A percentile compares a stretch with the other conserved stretches of the same genome.
Evolutionary conservation across 2,329 filamentous ascomycete genomes (phyloP).

Genomic region (Cladosporium sp.): DNA sequence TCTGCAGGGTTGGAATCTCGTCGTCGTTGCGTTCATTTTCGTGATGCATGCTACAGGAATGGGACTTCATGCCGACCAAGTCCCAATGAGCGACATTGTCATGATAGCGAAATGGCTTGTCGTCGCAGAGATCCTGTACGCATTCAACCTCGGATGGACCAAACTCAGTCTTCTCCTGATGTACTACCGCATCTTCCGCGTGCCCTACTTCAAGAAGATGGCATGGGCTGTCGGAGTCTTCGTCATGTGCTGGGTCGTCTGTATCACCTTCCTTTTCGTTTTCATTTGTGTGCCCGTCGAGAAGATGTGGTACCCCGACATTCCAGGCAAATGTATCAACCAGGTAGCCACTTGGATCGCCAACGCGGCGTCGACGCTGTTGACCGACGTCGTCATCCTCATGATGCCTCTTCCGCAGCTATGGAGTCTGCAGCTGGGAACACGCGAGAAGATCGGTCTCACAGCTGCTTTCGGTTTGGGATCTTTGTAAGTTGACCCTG

Average conservation of each 20-base stretch:
- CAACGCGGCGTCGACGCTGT: constrained; percentile 7
- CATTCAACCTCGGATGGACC: constrained; percentile 34
- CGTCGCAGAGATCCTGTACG: constrained; percentile 29
- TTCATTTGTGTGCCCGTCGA: constrained; percentile 40
- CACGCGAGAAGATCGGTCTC: constrained; percentile 8
- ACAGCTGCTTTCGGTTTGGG: constrained; percentile 9
- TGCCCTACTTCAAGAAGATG: constrained; percentile 26
- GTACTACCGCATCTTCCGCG: constrained; percentile 45
- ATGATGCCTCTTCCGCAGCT: constrained; percentile 1
- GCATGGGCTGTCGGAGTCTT: constrained; percentile 36
- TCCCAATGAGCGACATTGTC: constrained; percentile 15
- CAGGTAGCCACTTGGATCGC: constrained; percentile 39
- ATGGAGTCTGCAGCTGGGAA: not conserved
- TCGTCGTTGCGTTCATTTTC: constrained; percentile 29
- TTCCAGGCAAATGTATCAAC: constrained; percentile 34
- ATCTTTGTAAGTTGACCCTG: constrained; percentile 5
- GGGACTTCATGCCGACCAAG: constrained; percentile 21
- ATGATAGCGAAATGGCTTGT: constrained; percentile 27
- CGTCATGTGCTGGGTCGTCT: constrained; percentile 24
- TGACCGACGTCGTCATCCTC: constrained; percentile 6
- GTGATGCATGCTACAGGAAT: constrained; percentile 16
- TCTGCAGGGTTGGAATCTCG: constrained; percentile 11
- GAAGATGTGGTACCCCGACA: constrained; percentile 37
- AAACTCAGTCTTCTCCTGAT: constrained; percentile 47
- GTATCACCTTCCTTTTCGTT: constrained; percentile 34